Evolutionary conservation across 2,329 filamentous ascomycete genomes (phyloP).

Genomic region (Fusarium hainanense): DNA sequence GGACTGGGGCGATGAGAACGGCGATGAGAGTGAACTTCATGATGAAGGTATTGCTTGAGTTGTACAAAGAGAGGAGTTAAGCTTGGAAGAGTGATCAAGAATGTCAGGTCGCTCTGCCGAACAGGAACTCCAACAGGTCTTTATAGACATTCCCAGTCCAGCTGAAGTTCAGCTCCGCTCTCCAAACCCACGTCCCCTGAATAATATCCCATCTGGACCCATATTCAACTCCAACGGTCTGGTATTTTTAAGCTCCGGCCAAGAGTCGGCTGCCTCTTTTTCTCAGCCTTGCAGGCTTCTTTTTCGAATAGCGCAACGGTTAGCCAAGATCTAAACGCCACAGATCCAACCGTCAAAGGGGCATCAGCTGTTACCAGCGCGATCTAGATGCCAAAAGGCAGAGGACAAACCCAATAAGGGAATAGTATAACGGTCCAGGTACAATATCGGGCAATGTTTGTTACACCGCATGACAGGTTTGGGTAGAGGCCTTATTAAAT

Average conservation of each 20-base stretch:
- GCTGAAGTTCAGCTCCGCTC: not conserved
- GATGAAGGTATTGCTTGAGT: not conserved
- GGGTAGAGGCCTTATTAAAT: not conserved
- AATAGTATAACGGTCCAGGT: not conserved
- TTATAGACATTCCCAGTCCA: slow-evolving; percentile 7
- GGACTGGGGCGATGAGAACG: slow-evolving; percentile 20
- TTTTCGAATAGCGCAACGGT: not conserved
- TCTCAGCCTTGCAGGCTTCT: not conserved
- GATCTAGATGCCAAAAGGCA: slow-evolving; percentile 21
- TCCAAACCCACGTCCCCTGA: not conserved
- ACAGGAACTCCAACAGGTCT: not conserved
- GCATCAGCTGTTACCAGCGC: not conserved
- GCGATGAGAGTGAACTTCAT: slow-evolving; percentile 40
- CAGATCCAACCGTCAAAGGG: slow-evolving; percentile 15
- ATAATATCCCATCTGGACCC: not conserved
- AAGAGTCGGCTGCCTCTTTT: slow-evolving; percentile 20
- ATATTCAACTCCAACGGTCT: not conserved
- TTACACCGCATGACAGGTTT: not conserved
- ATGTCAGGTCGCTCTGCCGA: not conserved
- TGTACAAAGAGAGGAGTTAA: not conserved
- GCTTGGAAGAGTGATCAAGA: not conserved
- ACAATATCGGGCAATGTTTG: not conserved
- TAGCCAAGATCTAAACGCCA: slow-evolving; percentile 30
- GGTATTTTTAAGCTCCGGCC: not conserved
- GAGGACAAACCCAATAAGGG: not conserved